Percentiles rank a stretch among this genome's conserved stretches.
Evolutionary conservation across 2,329 filamentous ascomycete species (phyloP).

Genomic region (Emmonsiellopsis sp.): DNA sequence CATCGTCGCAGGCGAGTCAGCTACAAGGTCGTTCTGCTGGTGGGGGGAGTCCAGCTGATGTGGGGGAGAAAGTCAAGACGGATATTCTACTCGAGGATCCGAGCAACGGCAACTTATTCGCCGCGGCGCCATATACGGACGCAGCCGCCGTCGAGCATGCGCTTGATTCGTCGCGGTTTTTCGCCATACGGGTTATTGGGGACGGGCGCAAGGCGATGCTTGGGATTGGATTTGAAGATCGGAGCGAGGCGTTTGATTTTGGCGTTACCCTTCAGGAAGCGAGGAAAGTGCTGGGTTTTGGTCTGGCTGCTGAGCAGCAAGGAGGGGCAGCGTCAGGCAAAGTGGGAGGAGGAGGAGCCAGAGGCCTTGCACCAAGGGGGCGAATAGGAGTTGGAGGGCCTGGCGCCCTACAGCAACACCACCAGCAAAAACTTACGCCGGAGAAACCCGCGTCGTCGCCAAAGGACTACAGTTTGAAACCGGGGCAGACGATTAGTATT

Average conservation of each 20-base stretch:
- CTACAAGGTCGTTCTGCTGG: neutral
- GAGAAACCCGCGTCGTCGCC: constrained; percentile 21
- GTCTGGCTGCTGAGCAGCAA: constrained; percentile 23
- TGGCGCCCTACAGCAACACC: too few relatives aligned
- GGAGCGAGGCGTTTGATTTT: constrained; percentile 79
- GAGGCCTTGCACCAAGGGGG: constrained; percentile 1
- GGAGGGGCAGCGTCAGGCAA: neutral
- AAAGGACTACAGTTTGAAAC: constrained; percentile 76
- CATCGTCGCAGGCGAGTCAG: constrained; percentile 12
- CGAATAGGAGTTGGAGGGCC: neutral
- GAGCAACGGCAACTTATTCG: constrained; percentile 65
- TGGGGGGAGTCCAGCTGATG: constrained; percentile 20
- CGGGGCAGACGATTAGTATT: constrained; percentile 80
- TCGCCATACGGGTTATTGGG: constrained; percentile 71
- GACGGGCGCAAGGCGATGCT: constrained; percentile 69
- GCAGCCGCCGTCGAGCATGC: constrained; percentile 63
- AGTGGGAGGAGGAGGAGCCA: constrained; percentile 14
- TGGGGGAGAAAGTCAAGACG: constrained; percentile 52
- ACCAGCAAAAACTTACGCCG: neutral
- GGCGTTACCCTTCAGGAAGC: constrained; percentile 71
- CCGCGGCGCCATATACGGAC: constrained; percentile 68
- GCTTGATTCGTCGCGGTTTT: constrained; percentile 73
- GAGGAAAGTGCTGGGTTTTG: constrained; percentile 58
- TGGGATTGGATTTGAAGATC: constrained; percentile 80
- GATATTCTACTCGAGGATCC: constrained; percentile 75